Evolutionary conservation across 345 rosid species (phyloP).

Genomic region (Theobroma cacao): DNA sequence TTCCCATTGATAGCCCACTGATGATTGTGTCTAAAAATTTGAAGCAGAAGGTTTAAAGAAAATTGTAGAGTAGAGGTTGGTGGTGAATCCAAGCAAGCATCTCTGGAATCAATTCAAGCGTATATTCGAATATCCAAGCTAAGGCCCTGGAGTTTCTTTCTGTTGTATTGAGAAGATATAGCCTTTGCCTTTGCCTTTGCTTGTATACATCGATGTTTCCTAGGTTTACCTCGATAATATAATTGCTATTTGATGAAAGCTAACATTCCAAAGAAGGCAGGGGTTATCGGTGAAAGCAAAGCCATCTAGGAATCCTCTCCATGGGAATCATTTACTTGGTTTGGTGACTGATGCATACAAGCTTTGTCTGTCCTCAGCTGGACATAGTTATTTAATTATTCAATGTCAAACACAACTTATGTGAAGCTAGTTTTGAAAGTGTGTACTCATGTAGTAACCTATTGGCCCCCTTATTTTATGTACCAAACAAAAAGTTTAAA

Average conservation of each 20-base stretch:
- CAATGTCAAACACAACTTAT: neutral
- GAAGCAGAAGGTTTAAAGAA: neutral
- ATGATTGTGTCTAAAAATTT: neutral
- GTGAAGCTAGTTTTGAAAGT: neutral
- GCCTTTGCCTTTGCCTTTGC: neutral
- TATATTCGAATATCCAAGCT: neutral
- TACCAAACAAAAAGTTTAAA: too few species aligned
- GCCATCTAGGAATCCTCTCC: neutral
- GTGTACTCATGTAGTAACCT: neutral
- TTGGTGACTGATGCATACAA: neutral
- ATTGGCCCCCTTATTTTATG: too few species aligned
- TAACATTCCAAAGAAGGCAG: neutral
- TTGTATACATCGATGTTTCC: neutral
- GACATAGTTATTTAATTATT: neutral
- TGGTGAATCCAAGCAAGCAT: neutral
- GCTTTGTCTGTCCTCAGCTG: neutral
- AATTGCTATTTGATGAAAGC: neutral
- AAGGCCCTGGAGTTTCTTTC: neutral
- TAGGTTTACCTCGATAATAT: neutral
- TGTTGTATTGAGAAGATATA: neutral
- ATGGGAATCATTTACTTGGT: neutral
- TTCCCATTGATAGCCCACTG: neutral
- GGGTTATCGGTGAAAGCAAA: neutral
- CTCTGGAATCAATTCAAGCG: neutral
- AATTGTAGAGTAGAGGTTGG: neutral